A percentile compares a stretch with the other conserved stretches of the same genome.
These are phyloP conservation scores for Aspergillus avenaceus DNA, from an alignment of 495 filamentous ascomycete species.

Conservation along the genomic window DNA sequence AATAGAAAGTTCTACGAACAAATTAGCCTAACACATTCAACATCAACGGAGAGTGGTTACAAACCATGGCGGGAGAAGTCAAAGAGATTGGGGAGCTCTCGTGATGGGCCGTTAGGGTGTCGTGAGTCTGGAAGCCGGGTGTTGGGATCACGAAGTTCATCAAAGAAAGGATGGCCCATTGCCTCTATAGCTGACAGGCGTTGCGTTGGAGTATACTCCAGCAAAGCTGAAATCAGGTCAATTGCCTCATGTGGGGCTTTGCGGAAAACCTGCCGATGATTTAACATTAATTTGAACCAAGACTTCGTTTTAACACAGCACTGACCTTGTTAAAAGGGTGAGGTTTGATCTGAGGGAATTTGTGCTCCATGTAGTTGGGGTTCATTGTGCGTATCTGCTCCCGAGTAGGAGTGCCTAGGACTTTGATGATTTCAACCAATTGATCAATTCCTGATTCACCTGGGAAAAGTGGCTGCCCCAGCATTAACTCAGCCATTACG, in stretches of 20 bases:
- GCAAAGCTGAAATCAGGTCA: conserved; percentile 85
- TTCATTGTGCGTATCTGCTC: conserved; percentile 99
- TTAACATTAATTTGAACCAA: not conserved
- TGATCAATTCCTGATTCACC: conserved; percentile 99
- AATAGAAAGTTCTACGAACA: conserved; percentile 81
- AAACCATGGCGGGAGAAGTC: conserved; percentile 92
- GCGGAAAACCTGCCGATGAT: conserved; percentile 90
- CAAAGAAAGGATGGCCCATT: conserved; percentile 98
- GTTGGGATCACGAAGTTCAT: conserved; percentile 84
- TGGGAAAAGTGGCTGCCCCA: conserved; percentile 97
- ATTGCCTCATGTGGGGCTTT: conserved; percentile 90
- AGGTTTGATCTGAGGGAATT: conserved; percentile 99
- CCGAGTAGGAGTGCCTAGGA: conserved; percentile 93
- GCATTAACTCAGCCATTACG: conserved; percentile 99
- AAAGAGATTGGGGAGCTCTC: conserved; percentile 83
- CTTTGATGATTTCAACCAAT: conserved; percentile 99
- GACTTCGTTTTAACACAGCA: not conserved
- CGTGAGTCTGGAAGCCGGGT: conserved; percentile 92
- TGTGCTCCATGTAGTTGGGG: conserved; percentile 99
- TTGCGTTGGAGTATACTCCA: conserved; percentile 97
- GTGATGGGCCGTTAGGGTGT: conserved; percentile 68
- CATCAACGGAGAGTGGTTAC: conserved; percentile 21
- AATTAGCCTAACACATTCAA: conserved; percentile 4
- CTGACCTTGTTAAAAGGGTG: conserved; percentile 93
- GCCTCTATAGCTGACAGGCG: conserved; percentile 91